phyloP scores from a whole-genome alignment of 169 alveolate genomes.

The Cryptosporidium sp. region DNA sequence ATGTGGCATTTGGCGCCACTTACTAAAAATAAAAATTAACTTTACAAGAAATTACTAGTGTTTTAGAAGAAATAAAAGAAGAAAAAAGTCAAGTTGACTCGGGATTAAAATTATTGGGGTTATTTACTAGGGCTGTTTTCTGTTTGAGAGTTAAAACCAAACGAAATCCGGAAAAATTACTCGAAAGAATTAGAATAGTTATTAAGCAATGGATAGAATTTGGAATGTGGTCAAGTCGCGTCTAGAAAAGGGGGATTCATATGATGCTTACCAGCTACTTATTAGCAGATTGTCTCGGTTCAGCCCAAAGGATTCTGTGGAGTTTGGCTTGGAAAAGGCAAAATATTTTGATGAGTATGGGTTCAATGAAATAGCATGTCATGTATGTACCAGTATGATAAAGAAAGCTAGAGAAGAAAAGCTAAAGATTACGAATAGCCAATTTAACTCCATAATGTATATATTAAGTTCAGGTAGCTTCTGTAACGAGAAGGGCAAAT shows the following conservation, averaged over 20 bases:
- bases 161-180: neutral
- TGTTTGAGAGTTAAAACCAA: neutral
- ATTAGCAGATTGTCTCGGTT: constrained; percentile 31
- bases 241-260: constrained; percentile 57
- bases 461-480: constrained; percentile 1
- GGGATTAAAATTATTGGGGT: neutral
- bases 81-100: neutral
- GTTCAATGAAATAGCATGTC: constrained; percentile 46
- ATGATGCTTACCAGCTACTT: constrained; percentile 57
- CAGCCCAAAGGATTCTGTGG: constrained; percentile 19
- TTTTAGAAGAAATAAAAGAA: neutral
- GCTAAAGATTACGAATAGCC: neutral
- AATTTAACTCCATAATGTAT: constrained; percentile 26
- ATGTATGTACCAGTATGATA: constrained; percentile 22
- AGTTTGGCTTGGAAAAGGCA: constrained; percentile 65
- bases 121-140: neutral
- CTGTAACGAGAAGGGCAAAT: constrained; percentile 25
- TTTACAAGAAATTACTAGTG: neutral
- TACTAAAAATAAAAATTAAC: neutral
- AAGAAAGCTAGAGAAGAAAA: constrained; percentile 58
- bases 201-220: constrained; percentile 28
- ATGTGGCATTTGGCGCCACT: neutral
- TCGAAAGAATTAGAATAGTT: neutral
- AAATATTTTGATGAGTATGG: constrained; percentile 51
- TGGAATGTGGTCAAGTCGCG: constrained; percentile 31